Conservation (phyloP, 2,329 filamentous ascomycete species). For the Monosporascus sp. region DNA sequence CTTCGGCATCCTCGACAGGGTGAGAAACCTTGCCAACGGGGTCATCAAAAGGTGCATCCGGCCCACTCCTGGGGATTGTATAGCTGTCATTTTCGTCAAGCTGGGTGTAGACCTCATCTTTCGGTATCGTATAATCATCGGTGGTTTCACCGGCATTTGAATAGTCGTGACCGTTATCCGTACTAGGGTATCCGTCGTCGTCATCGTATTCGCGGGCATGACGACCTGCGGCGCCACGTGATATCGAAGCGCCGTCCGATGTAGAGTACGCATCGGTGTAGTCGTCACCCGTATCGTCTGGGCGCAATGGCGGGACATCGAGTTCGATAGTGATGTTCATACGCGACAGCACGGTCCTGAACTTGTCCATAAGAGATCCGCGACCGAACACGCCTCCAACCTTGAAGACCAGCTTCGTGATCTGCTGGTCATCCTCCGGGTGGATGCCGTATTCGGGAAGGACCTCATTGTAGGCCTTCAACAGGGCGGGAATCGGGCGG, state of each 20-base stretch:
- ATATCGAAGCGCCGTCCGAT: constrained; percentile 13
- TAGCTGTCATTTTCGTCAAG: neutral
- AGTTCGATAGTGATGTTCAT: constrained; percentile 71
- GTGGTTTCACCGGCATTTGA: constrained; percentile 5
- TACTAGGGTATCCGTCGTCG: constrained; percentile 6
- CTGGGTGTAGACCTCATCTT: neutral
- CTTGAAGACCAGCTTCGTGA: constrained; percentile 74
- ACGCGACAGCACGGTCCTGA: constrained; percentile 60
- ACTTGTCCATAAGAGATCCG: constrained; percentile 61
- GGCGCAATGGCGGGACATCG: constrained; percentile 20
- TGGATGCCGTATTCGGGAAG: constrained; percentile 67
- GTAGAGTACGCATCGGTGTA: constrained; percentile 17
- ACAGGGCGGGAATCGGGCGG: constrained; percentile 71
- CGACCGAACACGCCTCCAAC: constrained; percentile 62
- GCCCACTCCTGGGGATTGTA: neutral
- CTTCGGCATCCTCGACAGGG: neutral
- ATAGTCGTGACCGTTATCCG: constrained; percentile 5
- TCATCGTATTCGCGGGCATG: neutral
- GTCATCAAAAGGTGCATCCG: constrained; percentile 4
- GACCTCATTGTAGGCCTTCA: constrained; percentile 73
- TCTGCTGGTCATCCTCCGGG: constrained; percentile 68
- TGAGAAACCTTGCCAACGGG: constrained; percentile 5
- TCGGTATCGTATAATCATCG: neutral
- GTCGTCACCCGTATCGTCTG: constrained; percentile 26
- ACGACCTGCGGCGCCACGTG: constrained; percentile 12